phyloP scores from a whole-genome alignment of 176 grass and related monocot species.

The Phoenix roebelenii region DNA sequence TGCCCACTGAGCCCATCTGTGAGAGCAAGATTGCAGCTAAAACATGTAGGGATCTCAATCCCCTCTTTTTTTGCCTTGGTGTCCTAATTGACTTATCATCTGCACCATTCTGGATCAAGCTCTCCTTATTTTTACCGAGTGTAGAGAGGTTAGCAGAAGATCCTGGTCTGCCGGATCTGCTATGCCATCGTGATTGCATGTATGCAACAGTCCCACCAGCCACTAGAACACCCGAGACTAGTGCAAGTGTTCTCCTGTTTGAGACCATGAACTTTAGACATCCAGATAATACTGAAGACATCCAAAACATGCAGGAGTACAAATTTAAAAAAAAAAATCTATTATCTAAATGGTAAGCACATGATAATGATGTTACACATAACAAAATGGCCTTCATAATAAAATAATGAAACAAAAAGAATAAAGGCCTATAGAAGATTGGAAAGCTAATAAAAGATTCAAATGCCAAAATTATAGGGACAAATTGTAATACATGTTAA shows the following conservation, averaged over 20 bases:
- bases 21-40: conserved; percentile 75
- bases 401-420: too few relatives aligned
- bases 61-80: conserved; percentile 26
- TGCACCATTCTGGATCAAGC: conserved; percentile 20
- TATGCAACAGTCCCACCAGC: conserved; percentile 79
- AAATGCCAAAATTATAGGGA: too few relatives aligned
- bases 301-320: too few relatives aligned
- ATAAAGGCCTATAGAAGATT: too few relatives aligned
- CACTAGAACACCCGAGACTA: conserved; percentile 71
- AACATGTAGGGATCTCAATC: conserved; percentile 76
- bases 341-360: too few relatives aligned
- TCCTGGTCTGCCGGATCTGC: conserved; percentile 8
- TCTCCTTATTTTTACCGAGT: conserved; percentile 29
- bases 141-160: conserved; percentile 7
- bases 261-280: not conserved
- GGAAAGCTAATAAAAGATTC: too few relatives aligned
- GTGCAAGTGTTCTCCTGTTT: conserved; percentile 53
- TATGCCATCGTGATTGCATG: conserved; percentile 33
- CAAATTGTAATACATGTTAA: too few relatives aligned
- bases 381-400: too few relatives aligned
- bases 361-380: too few relatives aligned
- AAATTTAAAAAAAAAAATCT: too few relatives aligned
- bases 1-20: conserved; percentile 60
- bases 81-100: conserved; percentile 21
- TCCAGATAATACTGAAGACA: too few relatives aligned